Evolutionary conservation across 805 yeast species (phyloP), one percentile per base, ranked within the genome.

Genomic region (Starmerella bacillaris): DNA sequence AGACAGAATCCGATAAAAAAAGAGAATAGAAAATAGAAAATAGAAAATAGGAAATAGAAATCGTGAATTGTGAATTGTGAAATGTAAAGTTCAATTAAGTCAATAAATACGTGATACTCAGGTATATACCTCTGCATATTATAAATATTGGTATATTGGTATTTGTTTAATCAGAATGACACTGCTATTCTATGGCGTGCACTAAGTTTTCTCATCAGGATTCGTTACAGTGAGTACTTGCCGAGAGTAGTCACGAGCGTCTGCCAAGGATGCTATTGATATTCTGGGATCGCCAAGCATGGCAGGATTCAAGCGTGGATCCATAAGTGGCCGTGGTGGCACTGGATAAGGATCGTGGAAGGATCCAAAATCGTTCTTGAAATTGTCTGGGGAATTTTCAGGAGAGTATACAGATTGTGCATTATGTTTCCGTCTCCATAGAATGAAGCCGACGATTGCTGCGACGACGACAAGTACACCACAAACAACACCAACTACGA

Each of bases 161-260:
- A n/a, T n/a, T n/a, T n/a, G n/a, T n/a, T n/a, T n/a, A n/a, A n/a
- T n/a, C n/a, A n/a, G n/a, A n/a, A n/a, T n/a, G n/a, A n/a, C n/a
- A n/a, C n/a, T n/a, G n/a, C n/a, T n/a, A n/a, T n/a, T n/a, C n/a
- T n/a, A n/a, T n/a, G n/a, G n/a, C n/a, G n/a, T n/a, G n/a, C n/a
- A n/a, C n/a, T n/a, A 16, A 29, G 30, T 17, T 24, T 50, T 47
- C 24, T 67, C 73, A 53, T 80, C 93, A 1, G 94, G 94, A 50
- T 84, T 84, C 22, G 92, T 84, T 9, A 84, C 92, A 40, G 82
- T 74, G 31, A 84, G 61, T 15, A 79, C 72, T 58, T 80, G 80
- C 51, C 83, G 64, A 33, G 78, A 66, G 56, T 75, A 78, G 53
- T 79, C 89, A 3, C 79, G 71, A 42, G 78, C 92, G 53, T 82